phyloP scores from a whole-genome alignment of 2,329 filamentous ascomycete genomes.

The Pyricularia grisea region DNA sequence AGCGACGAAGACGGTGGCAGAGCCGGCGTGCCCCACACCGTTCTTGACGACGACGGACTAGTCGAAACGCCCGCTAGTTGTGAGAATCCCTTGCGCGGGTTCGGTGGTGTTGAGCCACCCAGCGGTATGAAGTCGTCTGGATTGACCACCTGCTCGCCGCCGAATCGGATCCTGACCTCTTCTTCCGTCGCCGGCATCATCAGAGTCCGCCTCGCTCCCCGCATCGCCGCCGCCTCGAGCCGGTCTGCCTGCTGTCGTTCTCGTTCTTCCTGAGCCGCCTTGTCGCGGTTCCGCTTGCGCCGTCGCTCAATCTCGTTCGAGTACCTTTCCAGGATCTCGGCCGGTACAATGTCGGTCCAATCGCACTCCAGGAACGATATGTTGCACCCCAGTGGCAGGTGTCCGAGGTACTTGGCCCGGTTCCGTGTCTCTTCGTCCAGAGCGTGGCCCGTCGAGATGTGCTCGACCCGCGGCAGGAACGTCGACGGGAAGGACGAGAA shows the following conservation, averaged over 20 bases:
- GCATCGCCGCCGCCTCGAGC: conserved; percentile 61
- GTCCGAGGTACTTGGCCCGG: conserved; percentile 76
- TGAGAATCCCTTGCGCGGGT: conserved; percentile 51
- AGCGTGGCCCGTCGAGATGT: conserved; percentile 78
- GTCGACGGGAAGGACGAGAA: conserved; percentile 79
- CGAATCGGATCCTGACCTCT: conserved; percentile 20
- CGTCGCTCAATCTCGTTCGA: conserved; percentile 66
- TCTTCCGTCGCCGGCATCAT: conserved; percentile 26
- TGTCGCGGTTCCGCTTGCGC: conserved; percentile 69
- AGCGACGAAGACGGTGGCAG: conserved; percentile 45
- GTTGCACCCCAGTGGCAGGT: conserved; percentile 83
- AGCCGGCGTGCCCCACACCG: conserved; percentile 85
- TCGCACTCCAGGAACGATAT: conserved; percentile 89
- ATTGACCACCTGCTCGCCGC: conserved; percentile 29
- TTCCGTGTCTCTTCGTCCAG: conserved; percentile 79
- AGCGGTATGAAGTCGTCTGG: conserved; percentile 59
- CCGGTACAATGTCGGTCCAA: conserved; percentile 80
- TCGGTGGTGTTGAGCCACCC: conserved; percentile 42
- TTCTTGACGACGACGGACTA: conserved; percentile 67
- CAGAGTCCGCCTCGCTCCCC: conserved; percentile 33
- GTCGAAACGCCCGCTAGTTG: conserved; percentile 70
- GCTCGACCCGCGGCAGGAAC: conserved; percentile 77
- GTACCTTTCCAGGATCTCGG: conserved; percentile 68
- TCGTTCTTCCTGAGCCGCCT: conserved; percentile 77
- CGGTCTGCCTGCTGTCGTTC: conserved; percentile 76